These are phyloP conservation scores for Metschnikowia cerradonensis DNA, from an alignment of 805 yeast species.

Conservation along the genomic window DNA sequence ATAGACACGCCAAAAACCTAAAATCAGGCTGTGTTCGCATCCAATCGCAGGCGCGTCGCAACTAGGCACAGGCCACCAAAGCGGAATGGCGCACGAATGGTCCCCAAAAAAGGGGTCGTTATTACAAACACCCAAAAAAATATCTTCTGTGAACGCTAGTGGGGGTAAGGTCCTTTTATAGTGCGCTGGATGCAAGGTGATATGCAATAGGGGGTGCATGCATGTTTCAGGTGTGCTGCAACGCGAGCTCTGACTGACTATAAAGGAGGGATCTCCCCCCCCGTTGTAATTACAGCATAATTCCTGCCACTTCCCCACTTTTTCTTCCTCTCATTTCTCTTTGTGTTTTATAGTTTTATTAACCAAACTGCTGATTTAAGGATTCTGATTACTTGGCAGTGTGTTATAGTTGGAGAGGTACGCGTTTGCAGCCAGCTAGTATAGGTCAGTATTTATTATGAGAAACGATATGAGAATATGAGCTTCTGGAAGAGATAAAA, in stretches of 20 bases:
- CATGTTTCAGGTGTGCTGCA: slow-evolving; percentile 1
- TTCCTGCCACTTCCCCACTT: too few relatives aligned
- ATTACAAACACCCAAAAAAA: not conserved
- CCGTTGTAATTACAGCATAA: not conserved
- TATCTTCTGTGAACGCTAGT: not conserved
- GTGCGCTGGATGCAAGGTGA: not conserved
- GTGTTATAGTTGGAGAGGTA: too few relatives aligned
- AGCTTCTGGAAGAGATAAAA: too few relatives aligned
- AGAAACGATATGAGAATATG: too few relatives aligned
- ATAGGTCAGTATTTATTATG: too few relatives aligned
- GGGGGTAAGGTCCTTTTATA: not conserved
- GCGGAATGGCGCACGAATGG: not conserved
- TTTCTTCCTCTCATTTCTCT: too few relatives aligned
- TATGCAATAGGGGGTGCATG: slow-evolving; percentile 4
- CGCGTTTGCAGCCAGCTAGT: too few relatives aligned
- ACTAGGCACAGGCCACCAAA: not conserved
- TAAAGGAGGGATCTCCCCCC: not conserved
- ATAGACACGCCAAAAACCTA: not conserved
- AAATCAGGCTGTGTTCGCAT: not conserved
- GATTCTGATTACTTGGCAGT: too few relatives aligned
- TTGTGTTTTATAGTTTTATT: too few relatives aligned
- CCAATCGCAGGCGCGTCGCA: not conserved
- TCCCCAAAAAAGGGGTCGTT: too few relatives aligned
- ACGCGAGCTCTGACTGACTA: not conserved
- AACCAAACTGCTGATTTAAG: too few relatives aligned